A percentile compares a stretch with the other conserved stretches of the same genome.
Evolutionary conservation across 345 rosid genomes (phyloP).

Genomic region (Cardamine chenopodiifolia): DNA sequence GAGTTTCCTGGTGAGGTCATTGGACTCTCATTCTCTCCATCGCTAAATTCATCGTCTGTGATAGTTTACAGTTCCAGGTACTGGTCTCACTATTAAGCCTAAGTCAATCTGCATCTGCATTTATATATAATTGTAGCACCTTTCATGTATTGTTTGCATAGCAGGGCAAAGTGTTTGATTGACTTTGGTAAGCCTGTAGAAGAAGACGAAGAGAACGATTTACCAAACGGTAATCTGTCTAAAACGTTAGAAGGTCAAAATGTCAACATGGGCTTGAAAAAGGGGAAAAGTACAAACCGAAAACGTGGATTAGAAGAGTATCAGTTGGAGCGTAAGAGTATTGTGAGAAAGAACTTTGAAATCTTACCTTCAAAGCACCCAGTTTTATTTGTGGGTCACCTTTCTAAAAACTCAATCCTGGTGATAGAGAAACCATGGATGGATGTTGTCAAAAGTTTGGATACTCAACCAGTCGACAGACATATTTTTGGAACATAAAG

Average conservation of each 20-base stretch:
- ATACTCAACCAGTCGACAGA: constrained; percentile 85
- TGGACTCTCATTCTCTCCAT: constrained; percentile 78
- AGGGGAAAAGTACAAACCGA: constrained; percentile 25
- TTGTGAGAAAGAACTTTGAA: constrained; percentile 74
- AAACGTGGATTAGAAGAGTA: constrained; percentile 58
- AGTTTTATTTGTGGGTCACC: constrained; percentile 81
- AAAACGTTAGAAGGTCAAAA: constrained; percentile 49
- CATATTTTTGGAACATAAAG: constrained; percentile 77
- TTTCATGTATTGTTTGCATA: constrained; percentile 22
- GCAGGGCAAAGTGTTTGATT: constrained; percentile 87
- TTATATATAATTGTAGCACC: neutral
- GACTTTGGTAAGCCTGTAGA: constrained; percentile 81
- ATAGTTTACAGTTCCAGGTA: constrained; percentile 91
- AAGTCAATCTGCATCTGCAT: neutral
- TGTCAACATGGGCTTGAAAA: constrained; percentile 46
- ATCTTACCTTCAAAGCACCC: constrained; percentile 79
- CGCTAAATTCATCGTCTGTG: constrained; percentile 57
- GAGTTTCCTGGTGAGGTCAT: constrained; percentile 97
- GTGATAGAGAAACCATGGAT: constrained; percentile 92
- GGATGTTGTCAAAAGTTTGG: constrained; percentile 76
- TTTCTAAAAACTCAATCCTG: constrained; percentile 71
- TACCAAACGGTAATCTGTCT: constrained; percentile 52
- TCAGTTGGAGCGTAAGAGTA: constrained; percentile 52
- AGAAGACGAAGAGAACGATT: constrained; percentile 57
- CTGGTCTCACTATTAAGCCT: constrained; percentile 1